phyloP scores from a whole-genome alignment of 345 rosid genomes.

The Ceriops decandra region DNA sequence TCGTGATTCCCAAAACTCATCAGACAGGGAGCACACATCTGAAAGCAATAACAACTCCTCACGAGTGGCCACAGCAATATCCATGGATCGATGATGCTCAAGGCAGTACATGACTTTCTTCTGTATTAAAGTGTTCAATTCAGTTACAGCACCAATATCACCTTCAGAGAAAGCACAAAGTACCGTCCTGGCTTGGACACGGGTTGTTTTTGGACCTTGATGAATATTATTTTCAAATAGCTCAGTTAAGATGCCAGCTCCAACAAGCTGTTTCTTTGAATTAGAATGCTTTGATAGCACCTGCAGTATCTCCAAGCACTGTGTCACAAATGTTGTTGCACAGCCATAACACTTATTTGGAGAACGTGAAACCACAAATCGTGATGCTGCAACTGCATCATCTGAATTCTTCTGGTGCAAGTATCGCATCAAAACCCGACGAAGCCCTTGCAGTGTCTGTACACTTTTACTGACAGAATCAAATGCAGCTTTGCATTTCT shows the following conservation, averaged over 20 bases:
- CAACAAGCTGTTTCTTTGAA: conserved; percentile 86
- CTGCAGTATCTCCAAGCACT: conserved; percentile 86
- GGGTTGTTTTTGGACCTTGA: conserved; percentile 92
- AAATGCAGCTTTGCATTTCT: conserved; percentile 99
- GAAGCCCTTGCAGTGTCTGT: conserved; percentile 97
- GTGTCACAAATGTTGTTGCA: conserved; percentile 86
- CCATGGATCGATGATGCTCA: conserved; percentile 99
- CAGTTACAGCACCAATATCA: conserved; percentile 74
- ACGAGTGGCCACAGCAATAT: conserved; percentile 83
- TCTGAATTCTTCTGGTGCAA: conserved; percentile 89
- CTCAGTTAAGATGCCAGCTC: conserved; percentile 83
- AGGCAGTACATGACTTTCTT: conserved; percentile 96
- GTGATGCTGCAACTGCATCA: conserved; percentile 48
- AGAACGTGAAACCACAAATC: conserved; percentile 82
- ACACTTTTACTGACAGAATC: conserved; percentile 99
- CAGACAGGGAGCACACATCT: conserved; percentile 91
- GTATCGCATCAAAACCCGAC: conserved; percentile 90
- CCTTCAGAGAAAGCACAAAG: conserved; percentile 95
- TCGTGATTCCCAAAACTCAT: conserved; percentile 97
- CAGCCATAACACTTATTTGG: conserved; percentile 97
- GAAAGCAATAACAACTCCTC: conserved; percentile 93
- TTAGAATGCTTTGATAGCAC: conserved; percentile 74
- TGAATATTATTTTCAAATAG: conserved; percentile 95
- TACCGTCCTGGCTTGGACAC: conserved; percentile 89
- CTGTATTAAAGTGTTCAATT: conserved; percentile 82